Percentiles rank a stretch among this genome's conserved stretches.
Conservation (phyloP, 73 alveolate species). For the Urostyla sp. region DNA sequence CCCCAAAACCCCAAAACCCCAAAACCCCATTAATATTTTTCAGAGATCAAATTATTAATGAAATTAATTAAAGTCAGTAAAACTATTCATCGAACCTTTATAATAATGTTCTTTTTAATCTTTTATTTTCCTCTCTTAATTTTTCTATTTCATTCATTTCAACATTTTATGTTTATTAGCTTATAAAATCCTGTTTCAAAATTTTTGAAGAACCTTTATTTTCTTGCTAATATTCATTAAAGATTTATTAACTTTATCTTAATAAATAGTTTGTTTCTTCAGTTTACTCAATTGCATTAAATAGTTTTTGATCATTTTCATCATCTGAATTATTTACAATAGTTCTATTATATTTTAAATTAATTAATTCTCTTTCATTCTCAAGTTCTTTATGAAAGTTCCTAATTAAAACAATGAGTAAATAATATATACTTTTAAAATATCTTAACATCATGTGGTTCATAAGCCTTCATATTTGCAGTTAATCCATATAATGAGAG, state of each 20-base stretch:
- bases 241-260: slow-evolving; percentile 21
- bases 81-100: slow-evolving; percentile 37
- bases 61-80: neutral
- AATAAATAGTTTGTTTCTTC: slow-evolving; percentile 28
- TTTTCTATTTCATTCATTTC: slow-evolving; percentile 35
- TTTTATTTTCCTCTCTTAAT: slow-evolving; percentile 40
- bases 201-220: neutral
- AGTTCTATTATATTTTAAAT: neutral
- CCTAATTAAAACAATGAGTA: neutral
- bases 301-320: neutral
- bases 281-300: neutral
- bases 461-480: slow-evolving; percentile 55
- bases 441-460: slow-evolving; percentile 31
- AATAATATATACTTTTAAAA: slow-evolving; percentile 26
- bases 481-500: slow-evolving; percentile 42
- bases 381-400: slow-evolving; percentile 8
- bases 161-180: neutral
- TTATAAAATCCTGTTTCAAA: slow-evolving; percentile 21
- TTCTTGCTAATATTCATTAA: neutral
- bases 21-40: too few species aligned
- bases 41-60: too few species aligned
- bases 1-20: slow-evolving; percentile 9
- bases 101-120: slow-evolving; percentile 42
- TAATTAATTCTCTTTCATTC: neutral
- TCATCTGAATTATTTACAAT: neutral